Evolutionary conservation across 352 stramenopile species (phyloP).

Genomic region (Poterioochromonas sp.): DNA sequence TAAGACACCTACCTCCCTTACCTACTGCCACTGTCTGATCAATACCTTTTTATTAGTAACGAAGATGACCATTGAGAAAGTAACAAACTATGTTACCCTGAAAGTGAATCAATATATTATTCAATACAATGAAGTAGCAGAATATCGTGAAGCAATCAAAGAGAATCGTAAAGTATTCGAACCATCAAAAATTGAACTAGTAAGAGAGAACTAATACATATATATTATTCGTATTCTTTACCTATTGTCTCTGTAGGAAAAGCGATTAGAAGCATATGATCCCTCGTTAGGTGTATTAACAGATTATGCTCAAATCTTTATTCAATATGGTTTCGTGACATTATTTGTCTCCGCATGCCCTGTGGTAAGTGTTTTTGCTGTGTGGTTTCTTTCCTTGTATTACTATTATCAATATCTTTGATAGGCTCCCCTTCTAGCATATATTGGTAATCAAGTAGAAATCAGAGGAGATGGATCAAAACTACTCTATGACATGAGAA

Average conservation of each 20-base stretch:
- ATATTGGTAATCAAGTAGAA: slow-evolving; percentile 77
- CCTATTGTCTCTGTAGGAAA: too few species aligned
- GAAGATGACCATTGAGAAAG: background rate
- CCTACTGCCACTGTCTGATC: background rate
- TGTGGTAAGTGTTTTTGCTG: too few species aligned
- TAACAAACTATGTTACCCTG: background rate
- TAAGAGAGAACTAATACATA: too few species aligned
- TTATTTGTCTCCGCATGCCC: slow-evolving; percentile 75
- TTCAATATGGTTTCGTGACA: slow-evolving; percentile 75
- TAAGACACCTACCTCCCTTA: slow-evolving; percentile 7
- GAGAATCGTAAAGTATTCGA: background rate
- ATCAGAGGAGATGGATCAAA: slow-evolving; percentile 74
- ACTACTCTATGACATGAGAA: slow-evolving; percentile 59
- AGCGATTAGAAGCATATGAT: slow-evolving; percentile 2
- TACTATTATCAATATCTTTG: too few species aligned
- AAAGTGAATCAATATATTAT: background rate
- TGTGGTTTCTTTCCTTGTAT: too few species aligned
- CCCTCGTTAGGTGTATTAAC: slow-evolving; percentile 60
- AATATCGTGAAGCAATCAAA: slow-evolving; percentile 7
- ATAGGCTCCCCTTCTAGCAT: slow-evolving; percentile 60
- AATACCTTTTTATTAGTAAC: background rate
- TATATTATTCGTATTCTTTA: too few species aligned
- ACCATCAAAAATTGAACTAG: background rate
- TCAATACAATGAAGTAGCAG: background rate
- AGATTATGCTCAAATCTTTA: slow-evolving; percentile 80